Conservation (phyloP, 164 flowering plant species). For the Taxillus chinensis region DNA sequence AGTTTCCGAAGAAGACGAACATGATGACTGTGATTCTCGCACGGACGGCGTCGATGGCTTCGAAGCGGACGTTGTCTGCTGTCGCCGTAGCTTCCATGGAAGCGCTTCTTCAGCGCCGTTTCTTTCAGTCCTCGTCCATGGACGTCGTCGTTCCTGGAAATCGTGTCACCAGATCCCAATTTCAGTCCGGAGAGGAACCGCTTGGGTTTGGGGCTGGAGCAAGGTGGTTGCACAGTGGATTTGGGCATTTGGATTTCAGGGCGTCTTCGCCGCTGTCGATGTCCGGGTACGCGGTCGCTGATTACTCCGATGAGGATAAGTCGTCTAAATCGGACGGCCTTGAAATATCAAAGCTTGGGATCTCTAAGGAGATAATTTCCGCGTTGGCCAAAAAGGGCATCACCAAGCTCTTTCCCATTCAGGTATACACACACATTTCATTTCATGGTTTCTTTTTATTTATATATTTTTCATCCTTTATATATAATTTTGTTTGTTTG, state of each 20-base stretch:
- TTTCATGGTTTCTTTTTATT: background rate
- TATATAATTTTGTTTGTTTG: too few species aligned
- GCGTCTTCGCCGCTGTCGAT: conserved; percentile 15
- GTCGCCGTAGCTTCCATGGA: background rate
- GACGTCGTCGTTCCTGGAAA: background rate
- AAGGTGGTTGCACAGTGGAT: conserved; percentile 28
- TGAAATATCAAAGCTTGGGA: conserved; percentile 75
- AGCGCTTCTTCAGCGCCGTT: background rate
- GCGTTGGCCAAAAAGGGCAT: conserved; percentile 60
- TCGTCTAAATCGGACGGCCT: conserved; percentile 35
- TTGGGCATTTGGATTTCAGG: conserved; percentile 25
- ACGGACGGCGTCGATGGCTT: background rate
- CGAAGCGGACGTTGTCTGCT: background rate
- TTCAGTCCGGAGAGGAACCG: background rate
- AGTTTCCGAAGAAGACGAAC: background rate
- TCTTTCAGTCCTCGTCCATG: background rate
- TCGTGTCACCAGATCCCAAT: background rate
- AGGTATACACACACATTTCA: conserved; percentile 28
- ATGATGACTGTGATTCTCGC: background rate
- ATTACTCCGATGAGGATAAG: conserved; percentile 32
- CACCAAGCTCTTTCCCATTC: conserved; percentile 72
- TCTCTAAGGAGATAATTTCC: conserved; percentile 48
- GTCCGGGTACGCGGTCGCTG: conserved; percentile 39
- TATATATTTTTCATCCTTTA: background rate
- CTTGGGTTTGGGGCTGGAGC: background rate